Conservation (phyloP, 73 alveolate genomes). For the Uronychia setigera region DNA sequence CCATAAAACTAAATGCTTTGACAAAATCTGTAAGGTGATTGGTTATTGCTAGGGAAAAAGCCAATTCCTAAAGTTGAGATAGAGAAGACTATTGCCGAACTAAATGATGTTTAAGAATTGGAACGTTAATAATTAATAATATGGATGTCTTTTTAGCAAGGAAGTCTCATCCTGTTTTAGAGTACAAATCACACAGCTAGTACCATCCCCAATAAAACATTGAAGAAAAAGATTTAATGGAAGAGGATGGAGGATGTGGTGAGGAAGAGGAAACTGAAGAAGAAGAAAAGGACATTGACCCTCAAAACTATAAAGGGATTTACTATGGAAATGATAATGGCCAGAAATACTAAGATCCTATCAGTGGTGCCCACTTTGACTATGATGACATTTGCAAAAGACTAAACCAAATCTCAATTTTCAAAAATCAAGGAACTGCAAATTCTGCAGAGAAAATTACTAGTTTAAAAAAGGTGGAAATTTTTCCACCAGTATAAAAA, state of each 20-base stretch:
- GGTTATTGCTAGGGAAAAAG: background rate
- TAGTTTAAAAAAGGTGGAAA: too few species aligned
- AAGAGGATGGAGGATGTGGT: too few species aligned
- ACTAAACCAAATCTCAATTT: conserved; percentile 3
- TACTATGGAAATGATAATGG: conserved; percentile 49
- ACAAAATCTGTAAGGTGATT: background rate
- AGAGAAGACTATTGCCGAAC: background rate
- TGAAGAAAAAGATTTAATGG: too few species aligned
- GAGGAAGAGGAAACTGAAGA: conserved; percentile 7
- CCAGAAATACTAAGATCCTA: conserved; percentile 46
- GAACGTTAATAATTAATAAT: background rate
- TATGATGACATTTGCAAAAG: conserved; percentile 42
- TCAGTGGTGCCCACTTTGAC: conserved; percentile 62
- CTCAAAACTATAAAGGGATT: conserved; percentile 54
- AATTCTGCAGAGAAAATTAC: background rate
- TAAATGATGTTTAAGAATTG: background rate
- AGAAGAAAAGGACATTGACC: conserved; percentile 44
- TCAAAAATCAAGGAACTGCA: background rate
- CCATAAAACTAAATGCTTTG: background rate
- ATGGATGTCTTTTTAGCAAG: background rate
- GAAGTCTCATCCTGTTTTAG: background rate
- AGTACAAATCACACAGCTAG: too few species aligned
- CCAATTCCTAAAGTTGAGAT: background rate
- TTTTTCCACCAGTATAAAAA: too few species aligned
- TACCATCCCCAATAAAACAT: too few species aligned